Evolutionary conservation across 805 yeast genomes (phyloP), one percentile per base, ranked within the genome.

Genomic region (Brettanomyces anomalus): DNA sequence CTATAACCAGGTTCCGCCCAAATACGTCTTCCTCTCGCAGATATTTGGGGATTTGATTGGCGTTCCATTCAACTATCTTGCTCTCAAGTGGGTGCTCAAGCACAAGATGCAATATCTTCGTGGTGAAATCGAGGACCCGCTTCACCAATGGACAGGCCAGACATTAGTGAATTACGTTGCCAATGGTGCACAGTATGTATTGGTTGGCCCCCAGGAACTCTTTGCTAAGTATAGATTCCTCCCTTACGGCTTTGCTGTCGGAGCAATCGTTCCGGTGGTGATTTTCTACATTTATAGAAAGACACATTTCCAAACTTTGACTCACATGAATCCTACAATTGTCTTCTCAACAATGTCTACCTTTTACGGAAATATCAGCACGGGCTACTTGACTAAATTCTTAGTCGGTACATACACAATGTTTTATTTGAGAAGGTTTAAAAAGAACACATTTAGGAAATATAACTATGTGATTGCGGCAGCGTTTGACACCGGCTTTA

Each of bases 61-160:
- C 6, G 69, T 72, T n/a, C 75, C 78, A 4, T 59, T 72, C 48
- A 75, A 74, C 49, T 74, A 72, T 50, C 39, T 65, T 5, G 71
- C 76, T 1, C 54, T 75, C 37, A 61, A 66, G 40, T 74, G 78
- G 76, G 70, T 73, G 17, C 43, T 72, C 24, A 46, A 45, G 3
- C 54, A 66, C 20, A 73, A 72, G 46, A 39, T 43, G 34, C 56
- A 63, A 17, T 72, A 53, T 53, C 37, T 57, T 5, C 46, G 40
- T 10, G 61, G 60, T 4, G 37, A 36, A 2, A 54, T 55, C 28
- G 52, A 43, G 1, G 77, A 72, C 50, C 72, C 76, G 1, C 55
- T 71, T 20, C 71, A 69, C 45, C 77, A 72, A 50, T 72, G 77
- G 77, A 71, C 75, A 2, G 77, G 73, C 2, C 76, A 72, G 46